Conservation (phyloP, 2,329 filamentous ascomycete species). For the Pleoardoris graminearum region DNA sequence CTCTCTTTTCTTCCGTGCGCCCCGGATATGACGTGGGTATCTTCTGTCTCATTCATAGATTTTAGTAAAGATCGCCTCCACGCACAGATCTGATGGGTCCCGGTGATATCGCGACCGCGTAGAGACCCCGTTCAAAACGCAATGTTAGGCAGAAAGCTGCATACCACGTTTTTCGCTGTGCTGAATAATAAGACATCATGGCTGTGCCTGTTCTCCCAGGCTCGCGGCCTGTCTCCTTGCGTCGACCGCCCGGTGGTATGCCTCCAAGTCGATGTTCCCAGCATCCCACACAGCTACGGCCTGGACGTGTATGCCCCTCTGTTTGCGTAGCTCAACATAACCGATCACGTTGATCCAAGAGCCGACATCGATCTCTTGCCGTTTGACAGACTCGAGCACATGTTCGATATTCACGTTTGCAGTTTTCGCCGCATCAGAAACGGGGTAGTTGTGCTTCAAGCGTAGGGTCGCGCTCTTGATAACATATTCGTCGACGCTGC, state of each 20-base stretch:
- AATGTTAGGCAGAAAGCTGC: too few relatives aligned
- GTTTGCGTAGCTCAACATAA: slow-evolving; percentile 58
- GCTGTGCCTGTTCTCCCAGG: background rate
- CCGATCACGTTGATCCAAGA: slow-evolving; percentile 89
- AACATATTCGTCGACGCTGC: slow-evolving; percentile 63
- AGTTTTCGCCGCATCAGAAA: slow-evolving; percentile 41
- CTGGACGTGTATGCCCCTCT: slow-evolving; percentile 60
- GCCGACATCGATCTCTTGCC: slow-evolving; percentile 69
- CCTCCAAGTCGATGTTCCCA: slow-evolving; percentile 69
- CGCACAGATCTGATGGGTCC: too few relatives aligned
- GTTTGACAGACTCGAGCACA: slow-evolving; percentile 66
- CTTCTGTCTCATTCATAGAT: too few relatives aligned
- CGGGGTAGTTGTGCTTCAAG: slow-evolving; percentile 69
- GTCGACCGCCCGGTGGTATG: slow-evolving; percentile 66
- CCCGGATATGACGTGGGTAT: too few relatives aligned
- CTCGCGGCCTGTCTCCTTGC: slow-evolving; percentile 12
- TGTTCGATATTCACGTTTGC: slow-evolving; percentile 72
- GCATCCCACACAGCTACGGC: slow-evolving; percentile 78
- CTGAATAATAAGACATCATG: background rate
- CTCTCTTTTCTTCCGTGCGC: too few relatives aligned
- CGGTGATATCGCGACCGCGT: too few relatives aligned
- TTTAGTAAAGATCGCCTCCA: too few relatives aligned
- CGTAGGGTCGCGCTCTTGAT: slow-evolving; percentile 62
- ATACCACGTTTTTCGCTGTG: too few relatives aligned
- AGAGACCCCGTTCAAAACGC: too few relatives aligned